Conservation (phyloP, 1,139 yeast species). For the Pichia sp. region DNA sequence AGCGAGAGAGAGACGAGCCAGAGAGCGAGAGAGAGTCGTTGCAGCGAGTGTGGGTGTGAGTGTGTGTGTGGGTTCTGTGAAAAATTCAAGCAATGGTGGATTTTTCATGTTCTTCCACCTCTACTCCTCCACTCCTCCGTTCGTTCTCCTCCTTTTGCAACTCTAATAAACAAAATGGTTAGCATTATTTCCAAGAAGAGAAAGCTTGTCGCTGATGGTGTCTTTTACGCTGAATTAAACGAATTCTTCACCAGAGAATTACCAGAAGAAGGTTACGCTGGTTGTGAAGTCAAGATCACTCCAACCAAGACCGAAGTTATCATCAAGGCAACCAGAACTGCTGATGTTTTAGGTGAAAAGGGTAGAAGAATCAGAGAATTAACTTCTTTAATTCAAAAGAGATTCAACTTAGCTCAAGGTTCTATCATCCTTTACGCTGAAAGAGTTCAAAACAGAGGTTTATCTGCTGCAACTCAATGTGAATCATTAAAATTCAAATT, state of each 20-base stretch:
- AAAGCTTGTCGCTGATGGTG: conserved; percentile 99
- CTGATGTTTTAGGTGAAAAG: conserved; percentile 98
- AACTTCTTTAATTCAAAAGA: conserved; percentile 95
- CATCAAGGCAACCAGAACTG: conserved; percentile 99
- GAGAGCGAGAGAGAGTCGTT: background rate
- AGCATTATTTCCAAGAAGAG: conserved; percentile 76
- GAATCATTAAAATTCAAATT: conserved; percentile 98
- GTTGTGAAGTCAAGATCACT: conserved; percentile 99
- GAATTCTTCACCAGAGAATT: conserved; percentile 99
- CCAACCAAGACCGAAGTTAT: conserved; percentile 97
- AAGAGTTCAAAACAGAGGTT: conserved; percentile 99
- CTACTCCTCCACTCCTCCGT: background rate
- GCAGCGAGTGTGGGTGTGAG: background rate
- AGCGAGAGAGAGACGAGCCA: background rate
- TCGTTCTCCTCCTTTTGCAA: background rate
- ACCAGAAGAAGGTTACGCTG: conserved; percentile 99
- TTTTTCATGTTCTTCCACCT: background rate
- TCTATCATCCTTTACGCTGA: conserved; percentile 95
- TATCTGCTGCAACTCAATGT: conserved; percentile 99
- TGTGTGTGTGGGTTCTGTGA: background rate
- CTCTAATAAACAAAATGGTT: conserved; percentile 35
- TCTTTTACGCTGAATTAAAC: conserved; percentile 99
- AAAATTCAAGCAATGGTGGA: background rate
- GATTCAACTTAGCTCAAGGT: conserved; percentile 96
- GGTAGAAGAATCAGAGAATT: conserved; percentile 99